Percentiles rank a stretch among this genome's conserved stretches.
These are phyloP conservation scores for Bidens hawaiensis DNA, from an alignment of 140 eudicot species.

Conservation along the genomic window DNA sequence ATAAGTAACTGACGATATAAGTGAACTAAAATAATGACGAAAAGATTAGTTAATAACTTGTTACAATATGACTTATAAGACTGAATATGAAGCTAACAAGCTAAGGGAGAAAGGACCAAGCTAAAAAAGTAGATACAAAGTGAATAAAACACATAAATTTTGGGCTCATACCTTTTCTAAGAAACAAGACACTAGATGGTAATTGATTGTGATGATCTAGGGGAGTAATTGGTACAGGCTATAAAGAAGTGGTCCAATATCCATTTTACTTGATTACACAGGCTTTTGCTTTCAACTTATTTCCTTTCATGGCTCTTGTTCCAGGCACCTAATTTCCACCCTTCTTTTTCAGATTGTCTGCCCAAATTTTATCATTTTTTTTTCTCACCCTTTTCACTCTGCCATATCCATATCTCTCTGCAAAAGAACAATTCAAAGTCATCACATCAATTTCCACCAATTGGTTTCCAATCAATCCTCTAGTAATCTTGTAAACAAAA, in stretches of 20 bases:
- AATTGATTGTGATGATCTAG: conserved; percentile 23
- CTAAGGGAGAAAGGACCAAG: too few relatives aligned
- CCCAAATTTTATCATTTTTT: conserved; percentile 32
- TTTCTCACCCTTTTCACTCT: conserved; percentile 34
- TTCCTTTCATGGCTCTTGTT: too few relatives aligned
- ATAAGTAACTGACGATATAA: neutral
- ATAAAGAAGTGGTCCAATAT: conserved; percentile 35
- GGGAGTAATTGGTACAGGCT: conserved; percentile 30
- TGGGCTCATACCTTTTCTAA: conserved; percentile 32
- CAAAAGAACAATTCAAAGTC: conserved; percentile 18
- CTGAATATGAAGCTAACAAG: too few relatives aligned
- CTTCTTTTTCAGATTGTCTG: conserved; percentile 40
- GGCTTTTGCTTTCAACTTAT: conserved; percentile 38
- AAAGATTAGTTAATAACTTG: neutral
- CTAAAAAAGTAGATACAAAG: conserved; percentile 34
- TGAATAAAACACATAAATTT: conserved; percentile 28
- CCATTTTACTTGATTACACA: conserved; percentile 31
- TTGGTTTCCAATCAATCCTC: neutral
- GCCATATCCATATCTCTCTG: conserved; percentile 32
- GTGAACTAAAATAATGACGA: neutral
- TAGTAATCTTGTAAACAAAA: neutral
- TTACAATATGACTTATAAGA: neutral
- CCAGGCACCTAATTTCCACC: conserved; percentile 36
- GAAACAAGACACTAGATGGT: conserved; percentile 33
- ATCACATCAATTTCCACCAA: neutral